phyloP scores from a whole-genome alignment of 768 basidiomycete genomes.

The Mycena alexandri region DNA sequence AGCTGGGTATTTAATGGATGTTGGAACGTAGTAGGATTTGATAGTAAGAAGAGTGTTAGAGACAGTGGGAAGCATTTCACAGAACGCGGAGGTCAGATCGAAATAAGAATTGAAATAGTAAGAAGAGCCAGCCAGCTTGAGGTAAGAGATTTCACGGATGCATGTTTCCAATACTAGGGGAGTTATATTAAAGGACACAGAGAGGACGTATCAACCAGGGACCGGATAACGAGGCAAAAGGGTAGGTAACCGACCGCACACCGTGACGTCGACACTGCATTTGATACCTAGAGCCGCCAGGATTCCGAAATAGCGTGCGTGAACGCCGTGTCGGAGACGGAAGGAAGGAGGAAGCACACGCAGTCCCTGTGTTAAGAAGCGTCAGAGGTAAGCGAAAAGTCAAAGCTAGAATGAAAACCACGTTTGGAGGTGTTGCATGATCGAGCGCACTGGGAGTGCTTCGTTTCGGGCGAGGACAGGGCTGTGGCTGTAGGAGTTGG shows the following conservation, averaged over 20 bases:
- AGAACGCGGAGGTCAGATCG: conserved; percentile 8
- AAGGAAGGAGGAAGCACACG: conserved; percentile 13
- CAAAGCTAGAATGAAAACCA: conserved; percentile 13
- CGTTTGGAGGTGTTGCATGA: conserved; percentile 10
- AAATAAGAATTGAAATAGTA: neutral
- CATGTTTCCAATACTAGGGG: conserved; percentile 11
- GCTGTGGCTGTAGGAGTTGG: conserved; percentile 11
- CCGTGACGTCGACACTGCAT: conserved; percentile 11
- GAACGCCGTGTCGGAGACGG: conserved; percentile 9
- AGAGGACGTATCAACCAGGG: conserved; percentile 8
- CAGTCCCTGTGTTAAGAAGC: conserved; percentile 12
- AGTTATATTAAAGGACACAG: conserved; percentile 6
- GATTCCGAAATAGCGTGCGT: conserved; percentile 10
- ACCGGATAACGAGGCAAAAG: conserved; percentile 10
- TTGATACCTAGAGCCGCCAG: conserved; percentile 4
- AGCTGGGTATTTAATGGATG: conserved; percentile 11
- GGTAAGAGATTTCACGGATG: conserved; percentile 9
- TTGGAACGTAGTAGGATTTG: conserved; percentile 12
- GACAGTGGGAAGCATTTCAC: conserved; percentile 10
- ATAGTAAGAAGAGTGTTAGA: conserved; percentile 9
- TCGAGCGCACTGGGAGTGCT: conserved; percentile 9
- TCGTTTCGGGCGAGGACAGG: conserved; percentile 10
- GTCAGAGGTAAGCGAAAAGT: conserved; percentile 6
- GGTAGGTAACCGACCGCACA: conserved; percentile 12
- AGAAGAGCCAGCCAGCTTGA: neutral